Evolutionary conservation across 495 filamentous ascomycete genomes (phyloP), one percentile per base, ranked within the genome.

Genomic region (Apodospora peruviana): DNA sequence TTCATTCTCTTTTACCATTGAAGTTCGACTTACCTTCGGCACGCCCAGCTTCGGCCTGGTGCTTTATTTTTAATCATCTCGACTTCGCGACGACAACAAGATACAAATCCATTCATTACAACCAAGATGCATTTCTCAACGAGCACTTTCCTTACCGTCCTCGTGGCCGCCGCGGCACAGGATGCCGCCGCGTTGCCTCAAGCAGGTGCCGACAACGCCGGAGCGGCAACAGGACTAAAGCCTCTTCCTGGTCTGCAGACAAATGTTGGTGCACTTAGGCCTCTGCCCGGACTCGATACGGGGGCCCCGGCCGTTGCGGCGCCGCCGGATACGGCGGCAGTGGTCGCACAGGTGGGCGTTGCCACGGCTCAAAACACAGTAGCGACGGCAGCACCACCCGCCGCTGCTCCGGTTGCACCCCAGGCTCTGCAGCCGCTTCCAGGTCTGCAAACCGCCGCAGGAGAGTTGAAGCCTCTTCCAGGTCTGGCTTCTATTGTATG

Each of bases 81-180:
- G 17, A 35, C 37, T 35, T 25, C 45, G 10, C 10, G 7, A 11
- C 19, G 8, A 38, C 11, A 8, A 12, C 25, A 35, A 46, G 17
- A 3, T 14, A 16, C 36, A 2, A 17, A 9, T 23, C 25, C 37
- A 35, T 14, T 45, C 27, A 49, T 34, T 34, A 62, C 47, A 35
- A 32, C 32, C 21, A 65, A 45, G 16, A 65, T 65, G 62, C 42
- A 54, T 44, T 23, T 65, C 40, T 52, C 59, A 11, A 53, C 59
- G 0, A 40, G 50, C 35, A 40, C 57, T 38, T 45, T 62, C 35
- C 25, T 60, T 23, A 49, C 59, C 3, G 36, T 51, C 42, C 50
- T 65, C 22, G 45, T 65, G 48, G 62, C 59, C 21, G 24, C 52
- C 20, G 41, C 45, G n/a, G 55, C 53, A 46, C 55, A 50, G 45